Conservation (phyloP, 441 rosid genomes). For the Mallotus japonicus region DNA sequence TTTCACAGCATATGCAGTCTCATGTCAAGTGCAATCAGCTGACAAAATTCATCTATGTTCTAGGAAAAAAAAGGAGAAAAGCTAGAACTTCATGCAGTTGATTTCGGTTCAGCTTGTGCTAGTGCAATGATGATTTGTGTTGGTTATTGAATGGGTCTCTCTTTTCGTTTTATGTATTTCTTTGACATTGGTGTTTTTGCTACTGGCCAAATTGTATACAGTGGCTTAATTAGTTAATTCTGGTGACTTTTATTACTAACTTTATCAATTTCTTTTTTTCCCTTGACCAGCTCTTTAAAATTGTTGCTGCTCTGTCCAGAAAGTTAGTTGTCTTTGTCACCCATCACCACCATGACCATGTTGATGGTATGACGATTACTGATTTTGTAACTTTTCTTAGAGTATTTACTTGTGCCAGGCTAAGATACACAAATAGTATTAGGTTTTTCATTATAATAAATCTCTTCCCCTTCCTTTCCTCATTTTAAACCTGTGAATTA, state of each 20-base stretch:
- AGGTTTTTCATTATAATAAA: not conserved
- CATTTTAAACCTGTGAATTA: not conserved
- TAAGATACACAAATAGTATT: not conserved
- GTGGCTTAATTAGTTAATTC: constrained; percentile 2
- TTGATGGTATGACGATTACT: constrained; percentile 54
- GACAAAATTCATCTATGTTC: not conserved
- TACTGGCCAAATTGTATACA: not conserved
- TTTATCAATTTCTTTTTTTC: constrained; percentile 27
- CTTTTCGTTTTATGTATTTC: constrained; percentile 7
- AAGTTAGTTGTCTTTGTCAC: constrained; percentile 77
- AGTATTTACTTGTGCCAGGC: not conserved
- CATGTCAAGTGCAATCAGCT: not conserved
- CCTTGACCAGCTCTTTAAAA: constrained; percentile 57
- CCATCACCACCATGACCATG: constrained; percentile 85
- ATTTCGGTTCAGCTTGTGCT: not conserved
- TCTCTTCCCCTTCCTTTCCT: not conserved
- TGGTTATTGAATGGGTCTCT: not conserved
- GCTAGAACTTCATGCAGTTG: not conserved
- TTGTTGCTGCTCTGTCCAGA: constrained; percentile 64
- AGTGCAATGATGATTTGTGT: not conserved
- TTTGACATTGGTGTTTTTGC: not conserved
- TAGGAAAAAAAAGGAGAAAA: not conserved
- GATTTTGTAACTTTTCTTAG: not conserved
- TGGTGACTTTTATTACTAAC: constrained; percentile 12
- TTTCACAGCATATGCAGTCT: not conserved